These are phyloP conservation scores for Pilatotrama ljubarskyi DNA, from an alignment of 768 basidiomycete species.

Conservation along the genomic window DNA sequence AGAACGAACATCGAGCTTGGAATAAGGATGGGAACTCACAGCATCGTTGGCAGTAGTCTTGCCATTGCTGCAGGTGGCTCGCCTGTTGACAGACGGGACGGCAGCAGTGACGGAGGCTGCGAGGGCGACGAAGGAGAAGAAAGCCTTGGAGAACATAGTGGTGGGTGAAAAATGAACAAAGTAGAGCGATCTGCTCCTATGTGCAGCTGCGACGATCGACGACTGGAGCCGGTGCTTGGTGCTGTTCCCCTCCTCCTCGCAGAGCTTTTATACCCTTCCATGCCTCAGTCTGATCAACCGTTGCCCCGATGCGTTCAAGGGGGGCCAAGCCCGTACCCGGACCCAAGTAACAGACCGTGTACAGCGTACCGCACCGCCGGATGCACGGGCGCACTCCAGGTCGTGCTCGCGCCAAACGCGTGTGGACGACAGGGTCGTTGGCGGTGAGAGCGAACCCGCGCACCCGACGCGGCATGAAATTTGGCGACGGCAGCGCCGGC, in stretches of 20 bases:
- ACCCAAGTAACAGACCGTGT: not conserved
- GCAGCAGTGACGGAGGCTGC: slow-evolving; percentile 11
- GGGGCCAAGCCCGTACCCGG: slow-evolving; percentile 4
- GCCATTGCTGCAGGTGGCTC: slow-evolving; percentile 20
- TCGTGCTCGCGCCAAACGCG: not conserved
- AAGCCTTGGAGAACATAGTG: slow-evolving; percentile 15
- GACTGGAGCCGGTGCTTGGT: not conserved
- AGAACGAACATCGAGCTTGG: not conserved
- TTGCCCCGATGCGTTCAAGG: not conserved
- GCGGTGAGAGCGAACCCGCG: not conserved
- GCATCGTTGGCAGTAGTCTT: slow-evolving; percentile 18
- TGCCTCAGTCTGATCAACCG: not conserved
- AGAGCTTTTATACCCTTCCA: not conserved
- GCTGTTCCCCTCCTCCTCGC: not conserved
- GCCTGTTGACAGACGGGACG: slow-evolving; percentile 5
- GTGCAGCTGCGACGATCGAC: not conserved
- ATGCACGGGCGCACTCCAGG: not conserved
- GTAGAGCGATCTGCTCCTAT: not conserved
- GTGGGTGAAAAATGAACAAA: not conserved
- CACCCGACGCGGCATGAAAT: not conserved
- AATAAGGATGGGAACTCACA: not conserved
- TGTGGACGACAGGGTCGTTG: not conserved
- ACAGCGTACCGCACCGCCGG: slow-evolving; percentile 7
- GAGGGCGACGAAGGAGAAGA: slow-evolving; percentile 8
- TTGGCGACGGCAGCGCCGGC: not conserved